These are phyloP conservation scores for Jaltomata sinuosa DNA, from an alignment of 257 asterid species.

Conservation along the genomic window DNA sequence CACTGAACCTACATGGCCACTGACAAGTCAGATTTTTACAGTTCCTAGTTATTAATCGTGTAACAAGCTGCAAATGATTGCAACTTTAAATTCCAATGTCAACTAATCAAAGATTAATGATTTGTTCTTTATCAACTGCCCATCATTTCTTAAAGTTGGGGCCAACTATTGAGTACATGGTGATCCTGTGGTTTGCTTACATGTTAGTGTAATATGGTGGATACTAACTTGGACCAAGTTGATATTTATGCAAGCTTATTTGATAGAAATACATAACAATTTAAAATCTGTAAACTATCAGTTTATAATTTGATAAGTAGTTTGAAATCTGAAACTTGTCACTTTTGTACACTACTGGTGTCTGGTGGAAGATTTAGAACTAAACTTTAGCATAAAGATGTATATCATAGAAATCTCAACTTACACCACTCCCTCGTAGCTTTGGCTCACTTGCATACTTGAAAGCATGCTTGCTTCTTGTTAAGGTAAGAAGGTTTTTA, in stretches of 20 bases:
- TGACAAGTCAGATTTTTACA: neutral
- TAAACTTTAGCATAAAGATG: neutral
- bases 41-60: neutral
- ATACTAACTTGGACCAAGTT: neutral
- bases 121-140: neutral
- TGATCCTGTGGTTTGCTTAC: neutral
- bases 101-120: neutral
- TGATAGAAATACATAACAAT: neutral
- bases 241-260: neutral
- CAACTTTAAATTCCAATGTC: neutral
- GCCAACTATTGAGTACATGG: neutral
- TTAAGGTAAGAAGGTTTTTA: neutral
- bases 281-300: neutral
- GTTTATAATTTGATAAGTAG: neutral
- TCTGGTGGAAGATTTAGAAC: neutral
- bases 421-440: neutral
- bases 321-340: neutral
- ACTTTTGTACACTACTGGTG: neutral
- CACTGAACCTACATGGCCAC: neutral
- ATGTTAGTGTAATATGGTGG: neutral
- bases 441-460: neutral
- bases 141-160: neutral
- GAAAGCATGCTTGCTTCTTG: neutral
- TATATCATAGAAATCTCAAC: neutral
- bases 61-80: neutral